Evolutionary conservation across 2,329 filamentous ascomycete genomes (phyloP), one percentile per base, ranked within the genome.

Genomic region (Colletotrichum tamarilloi): DNA sequence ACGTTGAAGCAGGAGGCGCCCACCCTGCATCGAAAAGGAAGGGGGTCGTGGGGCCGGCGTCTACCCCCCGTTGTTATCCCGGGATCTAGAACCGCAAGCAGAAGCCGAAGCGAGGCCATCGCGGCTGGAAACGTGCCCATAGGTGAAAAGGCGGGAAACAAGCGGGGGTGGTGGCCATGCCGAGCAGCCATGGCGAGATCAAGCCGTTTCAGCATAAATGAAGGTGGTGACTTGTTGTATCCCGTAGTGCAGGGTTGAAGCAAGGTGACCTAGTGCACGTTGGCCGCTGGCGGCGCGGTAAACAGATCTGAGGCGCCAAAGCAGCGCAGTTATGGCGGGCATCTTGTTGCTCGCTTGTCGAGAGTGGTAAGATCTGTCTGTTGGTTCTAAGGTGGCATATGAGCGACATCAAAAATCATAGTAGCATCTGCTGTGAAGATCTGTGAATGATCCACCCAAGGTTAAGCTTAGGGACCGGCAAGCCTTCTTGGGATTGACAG

Each of bases 161-260:
- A 65, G 66, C 62, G 71, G 71, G 67, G 56, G n/a, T 4, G 19
- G 49, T 71, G 67, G 60, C 67, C 60, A 64, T 62, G 56, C 71
- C 62, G n/a, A 46, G 71, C 35, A 66, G 42, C 62, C 38, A 71
- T 57, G 53, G 56, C 71, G 60, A 71, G 59, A 73, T 66, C 62
- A 71, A 57, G 67, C 32, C 67, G 71, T 73, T 73, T 73, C 71
- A 73, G 71, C 71, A 53, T 71, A 73, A 73, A 73, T 73, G 71
- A 73, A 71, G 60, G 35, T 66, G 71, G 28, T 46, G 67, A 62
- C 67, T 58, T 46, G 56, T 65, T 52, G 67, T 67, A 73, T 73
- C 67, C 71, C 71, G 67, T 56, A 49, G 26, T 62, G 66, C 70
- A 73, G 58, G 59, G 59, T 62, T 58, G 68, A n/a, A 49, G 49